Conservation (phyloP, 495 filamentous ascomycete genomes). For the Aspergillus sparsus region DNA sequence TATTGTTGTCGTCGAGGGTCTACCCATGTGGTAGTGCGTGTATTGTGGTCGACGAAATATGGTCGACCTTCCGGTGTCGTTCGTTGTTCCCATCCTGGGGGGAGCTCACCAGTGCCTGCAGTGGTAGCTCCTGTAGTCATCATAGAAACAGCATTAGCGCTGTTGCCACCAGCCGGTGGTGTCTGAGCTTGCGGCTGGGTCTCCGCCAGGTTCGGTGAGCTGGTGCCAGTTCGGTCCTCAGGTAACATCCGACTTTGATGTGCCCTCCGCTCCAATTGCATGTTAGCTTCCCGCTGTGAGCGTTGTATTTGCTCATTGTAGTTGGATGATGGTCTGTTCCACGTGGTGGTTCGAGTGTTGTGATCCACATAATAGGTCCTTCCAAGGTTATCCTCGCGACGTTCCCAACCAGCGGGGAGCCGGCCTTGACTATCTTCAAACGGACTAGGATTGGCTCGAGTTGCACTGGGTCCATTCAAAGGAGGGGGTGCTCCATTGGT, state of each 20-base stretch:
- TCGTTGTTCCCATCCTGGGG: constrained; percentile 93
- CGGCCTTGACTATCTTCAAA: constrained; percentile 95
- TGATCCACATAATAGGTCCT: constrained; percentile 99
- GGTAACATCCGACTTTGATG: constrained; percentile 96
- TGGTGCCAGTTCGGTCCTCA: constrained; percentile 92
- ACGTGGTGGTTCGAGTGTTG: constrained; percentile 94
- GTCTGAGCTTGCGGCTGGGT: constrained; percentile 56
- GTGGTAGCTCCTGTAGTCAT: constrained; percentile 94
- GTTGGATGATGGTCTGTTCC: constrained; percentile 81
- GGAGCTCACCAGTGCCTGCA: constrained; percentile 91
- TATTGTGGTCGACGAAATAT: constrained; percentile 99
- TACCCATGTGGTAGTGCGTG: constrained; percentile 98
- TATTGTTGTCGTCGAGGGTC: constrained; percentile 97
- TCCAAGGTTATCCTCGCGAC: constrained; percentile 92
- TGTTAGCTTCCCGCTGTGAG: constrained; percentile 79
- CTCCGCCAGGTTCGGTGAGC: constrained; percentile 78
- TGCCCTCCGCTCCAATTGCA: constrained; percentile 84
- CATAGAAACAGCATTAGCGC: constrained; percentile 68
- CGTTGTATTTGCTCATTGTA: constrained; percentile 79
- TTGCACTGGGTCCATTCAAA: constrained; percentile 36
- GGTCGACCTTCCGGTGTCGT: constrained; percentile 91
- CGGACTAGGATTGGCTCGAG: constrained; percentile 70
- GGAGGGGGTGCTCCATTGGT: constrained; percentile 44
- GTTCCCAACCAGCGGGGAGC: constrained; percentile 92
- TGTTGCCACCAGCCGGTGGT: constrained; percentile 46